Evolutionary conservation across 2,329 filamentous ascomycete genomes (phyloP), one percentile per base, ranked within the genome.

Genomic region (Boeremia lycopersici): DNA sequence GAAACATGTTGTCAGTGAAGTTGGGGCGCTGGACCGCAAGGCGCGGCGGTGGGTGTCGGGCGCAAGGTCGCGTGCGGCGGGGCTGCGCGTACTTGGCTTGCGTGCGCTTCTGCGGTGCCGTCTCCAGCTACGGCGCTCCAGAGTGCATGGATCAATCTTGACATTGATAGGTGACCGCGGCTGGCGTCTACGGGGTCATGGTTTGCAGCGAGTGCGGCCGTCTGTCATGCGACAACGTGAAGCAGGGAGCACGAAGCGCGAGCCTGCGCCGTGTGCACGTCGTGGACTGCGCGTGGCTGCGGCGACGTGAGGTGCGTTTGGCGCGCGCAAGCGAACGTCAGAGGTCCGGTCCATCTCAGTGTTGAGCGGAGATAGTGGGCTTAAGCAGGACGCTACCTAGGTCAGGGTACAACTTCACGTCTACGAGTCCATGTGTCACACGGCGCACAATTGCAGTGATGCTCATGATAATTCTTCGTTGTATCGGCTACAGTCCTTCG

Each of bases 321-420:
- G 15, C 56, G 57, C 60, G 56, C 59, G 57, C 59, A 63, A 36
- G 53, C 54, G 48, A 52, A 60, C 43, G 62, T 64, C 54, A 63
- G 52, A 50, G 42, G 49, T 26, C 28, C 15, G 15, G 19, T 23
- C 19, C 23, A 38, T 53, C 38, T 36, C 35, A 36, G 42, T 53
- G 33, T 38, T 17, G 19, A 31, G 41, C 52, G 52, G 52, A 55
- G 52, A 46, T 55, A 55, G 33, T 45, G 52, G 52, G 41, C 35
- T 55, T 55, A 55, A 49, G 29, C 17, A 19, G 1, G 9, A 31
- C 41, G 41, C 41, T 45, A 45, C 23, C 2, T 9, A 31, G 3
- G 15, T 12, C 30, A 30, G 15, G 2, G 13, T n/a, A 23, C 40
- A 4, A 29, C 28, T 15, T 33, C 40, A 44, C 40, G 19, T 23